A percentile compares a stretch with the other conserved stretches of the same genome.
phyloP scores from a whole-genome alignment of 2,329 filamentous ascomycete genomes.

The Colletotrichum karsti region DNA sequence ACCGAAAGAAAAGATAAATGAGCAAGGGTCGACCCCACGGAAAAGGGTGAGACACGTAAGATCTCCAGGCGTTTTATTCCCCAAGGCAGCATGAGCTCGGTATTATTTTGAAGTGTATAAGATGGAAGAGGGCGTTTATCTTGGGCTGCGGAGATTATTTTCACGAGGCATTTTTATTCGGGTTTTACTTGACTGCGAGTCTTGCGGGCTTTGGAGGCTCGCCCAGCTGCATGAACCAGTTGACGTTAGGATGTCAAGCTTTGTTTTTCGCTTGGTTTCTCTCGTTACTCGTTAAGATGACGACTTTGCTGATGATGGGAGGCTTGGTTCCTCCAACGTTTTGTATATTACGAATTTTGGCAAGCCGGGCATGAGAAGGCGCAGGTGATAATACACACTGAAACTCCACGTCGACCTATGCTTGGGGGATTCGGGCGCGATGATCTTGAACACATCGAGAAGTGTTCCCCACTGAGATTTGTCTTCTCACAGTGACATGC shows the following conservation, averaged over 20 bases:
- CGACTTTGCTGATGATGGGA: not conserved
- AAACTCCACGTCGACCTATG: not conserved
- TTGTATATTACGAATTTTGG: constrained; percentile 14
- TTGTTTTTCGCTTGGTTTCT: not conserved
- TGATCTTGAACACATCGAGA: not conserved
- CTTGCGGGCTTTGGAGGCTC: not conserved
- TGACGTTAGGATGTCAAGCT: constrained; percentile 1
- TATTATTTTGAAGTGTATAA: constrained; percentile 19
- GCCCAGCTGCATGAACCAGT: constrained; percentile 12
- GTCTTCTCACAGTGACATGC: not conserved
- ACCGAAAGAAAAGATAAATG: constrained; percentile 42
- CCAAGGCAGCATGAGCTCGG: constrained; percentile 14
- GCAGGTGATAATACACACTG: constrained; percentile 8
- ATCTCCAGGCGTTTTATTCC: constrained; percentile 23
- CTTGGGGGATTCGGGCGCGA: not conserved
- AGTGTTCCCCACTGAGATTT: not conserved
- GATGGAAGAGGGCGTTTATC: constrained; percentile 28
- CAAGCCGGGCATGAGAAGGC: not conserved
- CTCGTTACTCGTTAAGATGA: constrained; percentile 13
- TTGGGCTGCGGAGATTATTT: constrained; percentile 11
- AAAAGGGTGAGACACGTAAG: not conserved
- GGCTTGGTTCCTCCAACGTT: not conserved
- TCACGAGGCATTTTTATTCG: constrained; percentile 4
- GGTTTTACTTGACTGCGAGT: constrained; percentile 3
- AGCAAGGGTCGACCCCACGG: not conserved